Conservation (phyloP, 2,329 filamentous ascomycete species). For the Leptographium wingfieldii region DNA sequence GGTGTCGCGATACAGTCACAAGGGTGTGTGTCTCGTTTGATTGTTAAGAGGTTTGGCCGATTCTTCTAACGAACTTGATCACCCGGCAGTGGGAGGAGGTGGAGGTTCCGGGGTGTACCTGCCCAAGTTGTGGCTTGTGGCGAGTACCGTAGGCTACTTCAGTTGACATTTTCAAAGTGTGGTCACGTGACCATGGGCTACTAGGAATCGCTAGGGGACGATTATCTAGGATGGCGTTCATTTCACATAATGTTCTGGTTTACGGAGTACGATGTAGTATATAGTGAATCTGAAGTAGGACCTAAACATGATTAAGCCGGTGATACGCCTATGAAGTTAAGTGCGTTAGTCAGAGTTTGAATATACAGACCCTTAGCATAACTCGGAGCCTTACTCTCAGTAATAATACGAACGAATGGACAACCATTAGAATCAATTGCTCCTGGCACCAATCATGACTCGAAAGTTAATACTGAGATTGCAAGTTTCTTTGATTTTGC, state of each 20-base stretch:
- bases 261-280: not conserved
- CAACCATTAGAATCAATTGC: too few species aligned
- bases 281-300: too few species aligned
- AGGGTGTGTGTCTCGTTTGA: not conserved
- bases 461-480: too few species aligned
- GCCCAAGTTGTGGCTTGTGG: conserved; percentile 7
- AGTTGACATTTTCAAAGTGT: not conserved
- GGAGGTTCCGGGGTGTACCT: conserved; percentile 13
- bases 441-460: too few species aligned
- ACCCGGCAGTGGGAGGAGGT: conserved; percentile 9
- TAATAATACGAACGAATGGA: too few species aligned
- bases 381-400: too few species aligned
- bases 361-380: too few species aligned
- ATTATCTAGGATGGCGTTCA: not conserved
- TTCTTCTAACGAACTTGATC: conserved; percentile 8
- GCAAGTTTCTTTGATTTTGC: too few species aligned
- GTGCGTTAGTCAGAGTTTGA: too few species aligned
- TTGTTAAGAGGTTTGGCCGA: conserved; percentile 8
- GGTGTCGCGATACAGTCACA: not conserved
- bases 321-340: too few species aligned
- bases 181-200: not conserved
- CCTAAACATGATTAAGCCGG: too few species aligned
- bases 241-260: not conserved
- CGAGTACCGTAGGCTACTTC: conserved; percentile 12
- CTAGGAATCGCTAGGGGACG: too few species aligned